These are phyloP conservation scores for Pyracantha coccinea DNA, from an alignment of 331 rosid species.

Conservation along the genomic window DNA sequence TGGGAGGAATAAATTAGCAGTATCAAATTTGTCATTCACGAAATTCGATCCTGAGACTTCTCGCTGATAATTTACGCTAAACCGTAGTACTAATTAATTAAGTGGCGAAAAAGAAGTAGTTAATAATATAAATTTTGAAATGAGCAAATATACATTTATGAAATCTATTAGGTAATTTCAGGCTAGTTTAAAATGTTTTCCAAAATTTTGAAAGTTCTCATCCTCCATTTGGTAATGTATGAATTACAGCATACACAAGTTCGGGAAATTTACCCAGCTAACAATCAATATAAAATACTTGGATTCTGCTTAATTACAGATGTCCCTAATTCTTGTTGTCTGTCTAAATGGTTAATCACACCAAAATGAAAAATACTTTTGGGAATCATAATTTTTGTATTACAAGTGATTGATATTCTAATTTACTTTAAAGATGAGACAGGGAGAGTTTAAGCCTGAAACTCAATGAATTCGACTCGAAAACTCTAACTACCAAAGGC, in stretches of 20 bases:
- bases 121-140: neutral
- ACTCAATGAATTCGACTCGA: too few relatives aligned
- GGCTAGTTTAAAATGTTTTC: neutral
- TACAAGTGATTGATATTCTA: too few relatives aligned
- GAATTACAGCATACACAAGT: neutral
- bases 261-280: neutral
- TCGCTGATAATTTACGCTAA: too few relatives aligned
- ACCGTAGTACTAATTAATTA: too few relatives aligned
- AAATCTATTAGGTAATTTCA: neutral
- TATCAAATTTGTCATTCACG: too few relatives aligned
- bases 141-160: too few relatives aligned
- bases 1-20: too few relatives aligned
- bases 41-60: too few relatives aligned
- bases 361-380: constrained; percentile 4
- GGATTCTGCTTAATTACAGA: neutral
- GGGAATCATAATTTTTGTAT: neutral
- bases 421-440: too few relatives aligned
- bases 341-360: neutral
- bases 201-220: neutral
- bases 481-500: too few relatives aligned
- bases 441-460: too few relatives aligned
- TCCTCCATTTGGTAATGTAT: neutral
- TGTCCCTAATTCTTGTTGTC: neutral
- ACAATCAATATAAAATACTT: neutral
- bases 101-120: neutral